Conservation (phyloP, 2,329 filamentous ascomycete genomes). For the Penicillium sp. region DNA sequence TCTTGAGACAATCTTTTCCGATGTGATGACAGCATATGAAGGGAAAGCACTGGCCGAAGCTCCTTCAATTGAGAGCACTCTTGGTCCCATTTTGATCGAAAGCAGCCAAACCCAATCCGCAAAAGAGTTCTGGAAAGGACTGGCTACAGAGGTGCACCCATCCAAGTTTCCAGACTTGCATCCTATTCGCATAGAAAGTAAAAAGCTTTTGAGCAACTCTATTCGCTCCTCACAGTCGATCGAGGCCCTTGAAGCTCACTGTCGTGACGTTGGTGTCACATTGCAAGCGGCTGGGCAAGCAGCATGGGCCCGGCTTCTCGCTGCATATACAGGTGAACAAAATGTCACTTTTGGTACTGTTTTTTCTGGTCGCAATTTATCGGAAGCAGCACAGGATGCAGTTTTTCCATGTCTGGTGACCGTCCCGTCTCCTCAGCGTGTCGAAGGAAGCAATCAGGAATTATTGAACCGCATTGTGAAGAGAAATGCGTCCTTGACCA, state of each 20-base stretch:
- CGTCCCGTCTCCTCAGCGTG: constrained; percentile 66
- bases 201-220: constrained; percentile 36
- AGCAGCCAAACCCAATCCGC: constrained; percentile 31
- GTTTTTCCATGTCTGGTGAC: constrained; percentile 82
- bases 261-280: constrained; percentile 62
- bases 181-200: constrained; percentile 51
- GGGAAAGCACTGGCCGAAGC: constrained; percentile 22
- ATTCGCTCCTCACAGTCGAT: constrained; percentile 43
- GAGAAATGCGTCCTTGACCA: constrained; percentile 64
- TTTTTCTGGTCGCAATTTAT: constrained; percentile 68
- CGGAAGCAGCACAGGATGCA: constrained; percentile 58
- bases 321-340: constrained; percentile 73
- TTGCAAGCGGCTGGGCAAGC: constrained; percentile 75
- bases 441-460: constrained; percentile 54
- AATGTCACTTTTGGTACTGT: constrained; percentile 77
- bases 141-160: constrained; percentile 55
- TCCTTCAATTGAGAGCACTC: constrained; percentile 42
- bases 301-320: constrained; percentile 73
- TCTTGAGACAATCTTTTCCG: constrained; percentile 62
- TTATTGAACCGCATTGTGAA: constrained; percentile 65
- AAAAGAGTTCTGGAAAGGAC: constrained; percentile 63
- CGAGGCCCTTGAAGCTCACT: constrained; percentile 55
- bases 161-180: constrained; percentile 77
- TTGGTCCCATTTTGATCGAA: constrained; percentile 47
- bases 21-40: constrained; percentile 52